A percentile compares a stretch with the other conserved stretches of the same genome.
These are phyloP conservation scores for Tricholoma hemisulphureum DNA, from an alignment of 768 basidiomycete species.

Conservation along the genomic window DNA sequence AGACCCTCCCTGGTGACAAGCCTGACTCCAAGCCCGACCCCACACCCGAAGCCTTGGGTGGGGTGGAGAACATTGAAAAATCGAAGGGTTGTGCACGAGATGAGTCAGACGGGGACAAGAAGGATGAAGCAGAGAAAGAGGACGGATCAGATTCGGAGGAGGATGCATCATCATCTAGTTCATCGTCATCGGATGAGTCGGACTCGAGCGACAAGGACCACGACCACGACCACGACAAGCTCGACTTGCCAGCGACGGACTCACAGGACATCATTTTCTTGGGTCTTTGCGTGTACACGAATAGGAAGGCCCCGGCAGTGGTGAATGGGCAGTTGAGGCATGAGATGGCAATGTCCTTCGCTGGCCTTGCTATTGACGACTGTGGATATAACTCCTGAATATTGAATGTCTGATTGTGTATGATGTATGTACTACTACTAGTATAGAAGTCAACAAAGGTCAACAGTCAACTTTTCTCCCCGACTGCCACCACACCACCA, in stretches of 20 bases:
- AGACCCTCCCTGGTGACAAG: too few relatives aligned
- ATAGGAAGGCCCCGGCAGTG: not conserved
- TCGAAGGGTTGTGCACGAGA: not conserved
- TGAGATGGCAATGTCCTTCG: conserved; percentile 15
- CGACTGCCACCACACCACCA: too few relatives aligned
- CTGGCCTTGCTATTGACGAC: conserved; percentile 15
- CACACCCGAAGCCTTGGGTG: too few relatives aligned
- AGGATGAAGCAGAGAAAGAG: not conserved
- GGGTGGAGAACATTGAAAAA: too few relatives aligned
- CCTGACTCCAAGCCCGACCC: too few relatives aligned
- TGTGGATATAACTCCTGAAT: too few relatives aligned
- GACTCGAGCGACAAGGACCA: not conserved
- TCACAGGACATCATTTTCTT: conserved; percentile 14
- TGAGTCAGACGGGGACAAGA: not conserved
- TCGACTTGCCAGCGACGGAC: not conserved
- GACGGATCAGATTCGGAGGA: too few relatives aligned
- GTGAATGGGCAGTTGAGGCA: conserved; percentile 16
- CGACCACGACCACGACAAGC: not conserved
- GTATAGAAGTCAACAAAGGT: too few relatives aligned
- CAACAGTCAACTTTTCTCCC: too few relatives aligned
- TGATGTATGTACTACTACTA: too few relatives aligned
- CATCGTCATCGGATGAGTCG: not conserved
- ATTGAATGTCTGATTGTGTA: too few relatives aligned
- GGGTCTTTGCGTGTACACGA: conserved; percentile 18
- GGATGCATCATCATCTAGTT: too few relatives aligned